Base-by-base conservation (phyloP, 345 rosid genomes). In the Eucalyptus regnans region DNA sequence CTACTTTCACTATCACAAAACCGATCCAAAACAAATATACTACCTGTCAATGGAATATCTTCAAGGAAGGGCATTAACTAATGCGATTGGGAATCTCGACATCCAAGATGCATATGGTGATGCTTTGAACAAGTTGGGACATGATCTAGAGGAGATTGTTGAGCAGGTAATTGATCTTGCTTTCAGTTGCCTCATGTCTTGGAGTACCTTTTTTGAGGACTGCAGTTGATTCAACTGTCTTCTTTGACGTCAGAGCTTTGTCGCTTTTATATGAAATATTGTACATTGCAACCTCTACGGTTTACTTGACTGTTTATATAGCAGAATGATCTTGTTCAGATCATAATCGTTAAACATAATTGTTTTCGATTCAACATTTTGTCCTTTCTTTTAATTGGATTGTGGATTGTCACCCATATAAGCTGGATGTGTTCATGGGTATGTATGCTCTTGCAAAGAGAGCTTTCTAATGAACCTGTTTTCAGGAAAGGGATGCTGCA, bases 1-100 rank as follows among this genome's bases (percentile, higher is more conserved):
- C 76, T 95, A 93, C 91, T 87, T 93, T 88, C 98, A 98, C 88
- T 96, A 92, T 89, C 93, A 96, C 93, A 94, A 94, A 92, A 95
- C 92, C 44, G 94, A 95, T 94, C 99, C 99, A 18, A 96, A 98
- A 88, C 99, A 98, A 91, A 97, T 98, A 1, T 98, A 98, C 88
- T 98, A 98, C 94, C 92, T 97, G 87, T 97, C 99, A 48, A 97
- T 97, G 99, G 99, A 97, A 89, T 97, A 93, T 92, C 99, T 96
- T 89, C 99, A 97, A 96, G 99, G 99, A 64, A 95, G 99, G 85
- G 96, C 99, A 89, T 92, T 97, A 94, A 96, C 94, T 8, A 97
- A 96, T 90, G 98, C 99, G 0, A 94, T 97, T 89, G 99, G 99
- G 68, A 98, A 94, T 87, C 93, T 98, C 71, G 92, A 92, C 83